These are phyloP conservation scores for Trichoderma arundinaceum DNA, from an alignment of 2,329 filamentous ascomycete genomes.

Conservation along the genomic window DNA sequence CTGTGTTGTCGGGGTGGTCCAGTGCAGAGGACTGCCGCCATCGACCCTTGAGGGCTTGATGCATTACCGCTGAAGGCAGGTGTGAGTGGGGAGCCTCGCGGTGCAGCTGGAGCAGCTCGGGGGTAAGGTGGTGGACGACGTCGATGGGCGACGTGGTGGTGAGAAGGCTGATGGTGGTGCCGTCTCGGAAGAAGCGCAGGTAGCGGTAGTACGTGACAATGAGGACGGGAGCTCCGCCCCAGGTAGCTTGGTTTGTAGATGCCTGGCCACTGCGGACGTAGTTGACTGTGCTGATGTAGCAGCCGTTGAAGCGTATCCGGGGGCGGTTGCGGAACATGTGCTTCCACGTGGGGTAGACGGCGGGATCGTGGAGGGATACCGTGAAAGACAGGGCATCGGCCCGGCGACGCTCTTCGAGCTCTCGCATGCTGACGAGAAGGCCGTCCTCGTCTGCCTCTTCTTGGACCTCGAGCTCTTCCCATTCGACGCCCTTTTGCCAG, in stretches of 20 bases:
- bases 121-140: conserved; percentile 82
- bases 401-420: conserved; percentile 44
- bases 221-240: conserved; percentile 77
- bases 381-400: conserved; percentile 48
- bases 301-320: conserved; percentile 89
- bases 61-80: conserved; percentile 63
- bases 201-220: conserved; percentile 99
- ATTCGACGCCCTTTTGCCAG: conserved; percentile 67
- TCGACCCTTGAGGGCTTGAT: conserved; percentile 65
- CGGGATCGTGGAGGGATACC: conserved; percentile 51
- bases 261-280: conserved; percentile 84
- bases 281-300: conserved; percentile 96
- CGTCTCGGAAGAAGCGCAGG: conserved; percentile 91
- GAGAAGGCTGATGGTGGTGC: conserved; percentile 78
- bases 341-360: conserved; percentile 61
- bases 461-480: conserved; percentile 55
- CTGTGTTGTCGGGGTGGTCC: conserved; percentile 39
- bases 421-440: conserved; percentile 44
- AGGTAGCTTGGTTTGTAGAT: conserved; percentile 72
- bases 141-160: conserved; percentile 83
- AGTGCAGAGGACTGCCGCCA: conserved; percentile 55
- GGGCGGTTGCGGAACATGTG: conserved; percentile 81
- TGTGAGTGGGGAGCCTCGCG: conserved; percentile 42
- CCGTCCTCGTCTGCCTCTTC: conserved; percentile 42
- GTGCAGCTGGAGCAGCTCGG: conserved; percentile 65